These are phyloP conservation scores for Gamarada debralockiae DNA, from an alignment of 495 filamentous ascomycete genomes.

Conservation along the genomic window DNA sequence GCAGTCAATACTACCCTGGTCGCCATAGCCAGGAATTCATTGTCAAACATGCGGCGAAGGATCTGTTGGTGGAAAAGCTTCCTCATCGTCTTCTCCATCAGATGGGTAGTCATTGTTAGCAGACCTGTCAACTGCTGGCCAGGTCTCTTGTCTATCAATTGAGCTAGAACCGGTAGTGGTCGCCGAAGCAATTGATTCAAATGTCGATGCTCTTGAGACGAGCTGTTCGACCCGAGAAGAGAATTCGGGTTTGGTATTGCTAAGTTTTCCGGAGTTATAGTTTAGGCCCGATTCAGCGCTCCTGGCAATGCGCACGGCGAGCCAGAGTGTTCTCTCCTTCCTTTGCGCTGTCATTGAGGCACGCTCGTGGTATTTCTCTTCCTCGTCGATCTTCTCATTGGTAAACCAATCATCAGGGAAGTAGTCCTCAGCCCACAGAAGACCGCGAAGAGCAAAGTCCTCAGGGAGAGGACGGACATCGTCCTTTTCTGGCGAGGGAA, in stretches of 20 bases:
- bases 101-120: no score
- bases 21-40: no score
- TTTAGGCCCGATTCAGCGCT: slow-evolving; percentile 3
- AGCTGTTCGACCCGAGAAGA: background rate
- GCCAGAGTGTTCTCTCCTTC: slow-evolving; percentile 70
- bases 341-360: slow-evolving; percentile 61
- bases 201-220: slow-evolving; percentile 8
- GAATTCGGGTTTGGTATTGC: background rate
- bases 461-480: slow-evolving; percentile 69
- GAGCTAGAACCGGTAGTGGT: background rate
- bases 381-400: slow-evolving; percentile 66
- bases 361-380: slow-evolving; percentile 69
- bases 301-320: slow-evolving; percentile 50
- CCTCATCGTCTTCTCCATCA: no score
- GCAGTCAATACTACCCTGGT: no score
- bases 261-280: slow-evolving; percentile 2
- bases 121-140: background rate
- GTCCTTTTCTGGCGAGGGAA: slow-evolving; percentile 54
- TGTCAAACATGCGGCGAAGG: no score
- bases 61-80: no score
- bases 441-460: slow-evolving; percentile 76
- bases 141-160: background rate
- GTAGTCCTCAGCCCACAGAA: slow-evolving; percentile 65
- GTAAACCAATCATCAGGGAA: slow-evolving; percentile 70
- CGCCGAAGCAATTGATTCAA: background rate